Conservation (phyloP, 2,329 filamentous ascomycete genomes). For the Colletotrichum somersetense region DNA sequence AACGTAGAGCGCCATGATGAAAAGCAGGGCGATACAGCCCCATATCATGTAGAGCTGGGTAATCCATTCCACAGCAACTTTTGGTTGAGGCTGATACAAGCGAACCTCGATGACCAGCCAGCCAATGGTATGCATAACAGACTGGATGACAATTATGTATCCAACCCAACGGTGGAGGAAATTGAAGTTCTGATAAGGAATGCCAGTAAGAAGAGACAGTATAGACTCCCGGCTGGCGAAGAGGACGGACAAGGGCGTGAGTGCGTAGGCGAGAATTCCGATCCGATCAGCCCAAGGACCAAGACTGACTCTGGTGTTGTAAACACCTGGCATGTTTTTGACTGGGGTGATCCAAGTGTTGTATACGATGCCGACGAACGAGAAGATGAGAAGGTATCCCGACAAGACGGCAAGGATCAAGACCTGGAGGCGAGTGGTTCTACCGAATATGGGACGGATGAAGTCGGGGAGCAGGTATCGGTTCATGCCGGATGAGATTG, state of each 20-base stretch:
- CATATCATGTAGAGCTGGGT: slow-evolving; percentile 77
- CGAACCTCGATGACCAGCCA: slow-evolving; percentile 76
- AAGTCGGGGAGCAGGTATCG: slow-evolving; percentile 73
- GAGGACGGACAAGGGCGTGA: slow-evolving; percentile 78
- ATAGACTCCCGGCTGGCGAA: slow-evolving; percentile 78
- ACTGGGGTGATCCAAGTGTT: slow-evolving; percentile 78
- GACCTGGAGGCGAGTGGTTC: slow-evolving; percentile 77
- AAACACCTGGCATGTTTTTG: slow-evolving; percentile 63
- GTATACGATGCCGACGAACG: slow-evolving; percentile 77
- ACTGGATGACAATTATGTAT: slow-evolving; percentile 78
- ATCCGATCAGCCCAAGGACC: slow-evolving; percentile 78
- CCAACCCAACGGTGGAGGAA: slow-evolving; percentile 84
- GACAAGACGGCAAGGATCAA: slow-evolving; percentile 68
- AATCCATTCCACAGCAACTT: slow-evolving; percentile 68
- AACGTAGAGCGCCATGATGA: slow-evolving; percentile 72
- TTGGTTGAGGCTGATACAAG: slow-evolving; percentile 80
- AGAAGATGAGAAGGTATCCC: slow-evolving; percentile 75
- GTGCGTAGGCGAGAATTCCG: slow-evolving; percentile 78
- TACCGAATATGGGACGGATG: slow-evolving; percentile 70
- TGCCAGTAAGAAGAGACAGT: slow-evolving; percentile 76
- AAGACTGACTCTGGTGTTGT: slow-evolving; percentile 74
- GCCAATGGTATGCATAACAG: slow-evolving; percentile 75
- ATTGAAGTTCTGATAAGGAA: slow-evolving; percentile 83
- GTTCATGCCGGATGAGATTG: slow-evolving; percentile 47
- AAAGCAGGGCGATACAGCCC: slow-evolving; percentile 76